Conservation (phyloP, 2,329 filamentous ascomycete genomes). For the Alternaria sp. region DNA sequence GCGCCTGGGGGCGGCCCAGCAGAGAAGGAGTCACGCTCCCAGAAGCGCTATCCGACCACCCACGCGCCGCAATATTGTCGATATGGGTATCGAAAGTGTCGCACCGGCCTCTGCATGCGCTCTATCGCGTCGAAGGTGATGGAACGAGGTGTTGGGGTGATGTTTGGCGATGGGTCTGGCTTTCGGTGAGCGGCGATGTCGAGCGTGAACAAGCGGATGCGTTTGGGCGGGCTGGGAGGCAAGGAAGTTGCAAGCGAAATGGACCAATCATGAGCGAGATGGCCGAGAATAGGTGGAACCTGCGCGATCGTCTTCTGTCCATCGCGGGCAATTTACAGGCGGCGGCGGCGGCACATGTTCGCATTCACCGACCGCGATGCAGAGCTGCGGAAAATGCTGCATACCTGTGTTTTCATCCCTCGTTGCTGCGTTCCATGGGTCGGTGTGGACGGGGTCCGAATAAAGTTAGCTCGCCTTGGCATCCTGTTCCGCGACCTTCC, state of each 20-base stretch:
- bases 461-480: slow-evolving; percentile 13
- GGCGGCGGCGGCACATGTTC: background rate
- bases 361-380: background rate
- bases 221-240: slow-evolving; percentile 18
- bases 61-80: slow-evolving; percentile 41
- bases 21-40: slow-evolving; percentile 28
- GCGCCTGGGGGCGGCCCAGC: slow-evolving; percentile 29
- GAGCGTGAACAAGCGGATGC: slow-evolving; percentile 21
- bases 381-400: slow-evolving; percentile 5
- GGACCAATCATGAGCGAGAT: slow-evolving; percentile 12
- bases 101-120: slow-evolving; percentile 31
- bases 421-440: slow-evolving; percentile 21
- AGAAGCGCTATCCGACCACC: slow-evolving; percentile 33
- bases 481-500: background rate
- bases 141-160: slow-evolving; percentile 25
- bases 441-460: slow-evolving; percentile 8
- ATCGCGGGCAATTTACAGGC: slow-evolving; percentile 6
- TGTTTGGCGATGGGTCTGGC: slow-evolving; percentile 33
- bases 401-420: slow-evolving; percentile 6
- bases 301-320: slow-evolving; percentile 8
- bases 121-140: slow-evolving; percentile 35
- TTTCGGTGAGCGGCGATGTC: slow-evolving; percentile 20
- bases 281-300: slow-evolving; percentile 12
- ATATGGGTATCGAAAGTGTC: slow-evolving; percentile 45
- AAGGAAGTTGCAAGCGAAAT: slow-evolving; percentile 19